A percentile compares a stretch with the other conserved stretches of the same genome.
Evolutionary conservation across 306 rosid genomes (phyloP).

Genomic region (Sesbania bispinosa): DNA sequence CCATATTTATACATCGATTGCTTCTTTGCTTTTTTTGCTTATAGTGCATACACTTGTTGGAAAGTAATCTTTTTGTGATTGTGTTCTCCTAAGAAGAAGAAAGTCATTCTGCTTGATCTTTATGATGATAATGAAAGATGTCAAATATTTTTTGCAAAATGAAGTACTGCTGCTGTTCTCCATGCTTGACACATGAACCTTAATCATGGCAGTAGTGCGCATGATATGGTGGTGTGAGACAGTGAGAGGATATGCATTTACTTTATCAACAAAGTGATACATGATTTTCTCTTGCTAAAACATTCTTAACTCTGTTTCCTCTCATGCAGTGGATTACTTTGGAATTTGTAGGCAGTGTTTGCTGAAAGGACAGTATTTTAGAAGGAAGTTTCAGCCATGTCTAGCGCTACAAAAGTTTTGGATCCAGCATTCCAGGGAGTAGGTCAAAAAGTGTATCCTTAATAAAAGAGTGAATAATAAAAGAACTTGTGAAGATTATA

Average conservation of each 20-base stretch:
- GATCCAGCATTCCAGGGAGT: conserved; percentile 99
- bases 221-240: conserved; percentile 14
- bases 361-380: conserved; percentile 34
- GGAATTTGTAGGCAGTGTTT: conserved; percentile 35
- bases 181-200: background rate
- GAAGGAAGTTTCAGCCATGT: conserved; percentile 59
- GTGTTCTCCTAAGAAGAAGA: background rate
- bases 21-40: background rate
- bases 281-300: conserved; percentile 16
- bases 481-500: conserved; percentile 2
- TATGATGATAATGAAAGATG: conserved; percentile 7
- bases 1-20: background rate
- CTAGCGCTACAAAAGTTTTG: conserved; percentile 79
- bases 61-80: background rate
- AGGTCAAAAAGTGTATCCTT: conserved; percentile 98
- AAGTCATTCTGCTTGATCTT: conserved; percentile 4
- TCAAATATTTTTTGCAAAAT: background rate
- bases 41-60: background rate
- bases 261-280: conserved; percentile 4
- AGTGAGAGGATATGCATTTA: background rate
- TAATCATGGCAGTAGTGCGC: background rate
- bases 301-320: conserved; percentile 27
- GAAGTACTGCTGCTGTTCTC: background rate
- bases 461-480: conserved; percentile 23
- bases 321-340: conserved; percentile 39